Evolutionary conservation across 2,329 filamentous ascomycete species (phyloP).

Genomic region (Exophiala sideris): DNA sequence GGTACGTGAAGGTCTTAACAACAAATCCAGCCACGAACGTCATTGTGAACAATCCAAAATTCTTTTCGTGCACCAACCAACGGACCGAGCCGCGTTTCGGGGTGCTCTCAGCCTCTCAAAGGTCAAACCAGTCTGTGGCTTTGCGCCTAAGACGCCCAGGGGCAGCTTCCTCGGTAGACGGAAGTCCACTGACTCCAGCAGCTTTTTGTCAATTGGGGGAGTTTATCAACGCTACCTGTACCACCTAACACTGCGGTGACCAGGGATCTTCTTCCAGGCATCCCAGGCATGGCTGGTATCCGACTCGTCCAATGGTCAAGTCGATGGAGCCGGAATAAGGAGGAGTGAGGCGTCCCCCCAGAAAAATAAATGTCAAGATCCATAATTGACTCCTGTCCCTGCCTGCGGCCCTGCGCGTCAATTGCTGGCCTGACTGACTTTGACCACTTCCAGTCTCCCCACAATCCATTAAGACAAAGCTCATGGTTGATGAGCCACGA

Average conservation of each 20-base stretch:
- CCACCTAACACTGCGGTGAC: background rate
- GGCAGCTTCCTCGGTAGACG: too few species aligned
- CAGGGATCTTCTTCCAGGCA: background rate
- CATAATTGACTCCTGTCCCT: too few species aligned
- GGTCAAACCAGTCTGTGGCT: background rate
- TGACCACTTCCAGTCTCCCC: too few species aligned
- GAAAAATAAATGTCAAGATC: too few species aligned
- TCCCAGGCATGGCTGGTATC: background rate
- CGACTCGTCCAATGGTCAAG: background rate
- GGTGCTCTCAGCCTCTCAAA: background rate
- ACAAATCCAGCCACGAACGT: background rate
- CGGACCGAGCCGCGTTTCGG: constrained; percentile 1
- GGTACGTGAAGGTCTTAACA: background rate
- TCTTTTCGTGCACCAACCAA: background rate
- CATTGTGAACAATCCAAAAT: background rate
- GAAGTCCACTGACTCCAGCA: too few species aligned
- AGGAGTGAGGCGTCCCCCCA: background rate
- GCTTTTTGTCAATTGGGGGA: too few species aligned
- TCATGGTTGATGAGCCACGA: too few species aligned
- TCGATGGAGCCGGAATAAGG: background rate
- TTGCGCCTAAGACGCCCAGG: background rate
- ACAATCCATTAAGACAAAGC: too few species aligned
- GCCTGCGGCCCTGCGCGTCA: too few species aligned
- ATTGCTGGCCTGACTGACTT: too few species aligned
- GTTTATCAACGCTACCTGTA: too few species aligned